Evolutionary conservation across 192 early-diverging fungal species (phyloP).

Genomic region (Dimargaris xerosporica): DNA sequence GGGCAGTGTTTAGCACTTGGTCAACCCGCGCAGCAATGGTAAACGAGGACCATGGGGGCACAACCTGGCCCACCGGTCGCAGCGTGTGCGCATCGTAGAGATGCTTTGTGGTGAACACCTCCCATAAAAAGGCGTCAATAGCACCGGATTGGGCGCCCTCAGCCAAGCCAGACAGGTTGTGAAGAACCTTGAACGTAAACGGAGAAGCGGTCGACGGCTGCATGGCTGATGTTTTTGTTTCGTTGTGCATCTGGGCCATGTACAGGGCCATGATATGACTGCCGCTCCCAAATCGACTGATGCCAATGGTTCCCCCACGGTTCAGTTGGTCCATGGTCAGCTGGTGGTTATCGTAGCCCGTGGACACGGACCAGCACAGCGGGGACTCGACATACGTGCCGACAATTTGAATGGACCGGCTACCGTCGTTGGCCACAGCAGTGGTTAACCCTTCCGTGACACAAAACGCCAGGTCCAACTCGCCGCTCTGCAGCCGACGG

Average conservation of each 20-base stretch:
- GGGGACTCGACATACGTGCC: conserved; percentile 67
- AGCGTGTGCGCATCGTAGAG: conserved; percentile 56
- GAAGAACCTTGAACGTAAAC: conserved; percentile 56
- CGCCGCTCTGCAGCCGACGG: conserved; percentile 47
- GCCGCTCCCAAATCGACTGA: conserved; percentile 63
- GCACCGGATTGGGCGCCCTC: conserved; percentile 42
- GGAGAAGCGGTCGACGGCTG: not conserved
- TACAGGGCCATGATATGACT: conserved; percentile 62
- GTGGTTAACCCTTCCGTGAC: conserved; percentile 74
- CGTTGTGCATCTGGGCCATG: conserved; percentile 41
- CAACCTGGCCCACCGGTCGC: conserved; percentile 53
- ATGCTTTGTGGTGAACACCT: conserved; percentile 79
- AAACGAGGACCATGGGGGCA: conserved; percentile 85
- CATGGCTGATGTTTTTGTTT: not conserved
- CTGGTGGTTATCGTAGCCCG: conserved; percentile 28
- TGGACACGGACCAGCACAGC: conserved; percentile 63
- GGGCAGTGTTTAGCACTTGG: not conserved
- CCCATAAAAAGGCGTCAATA: conserved; percentile 80
- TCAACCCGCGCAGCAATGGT: conserved; percentile 33
- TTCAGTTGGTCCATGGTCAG: conserved; percentile 24
- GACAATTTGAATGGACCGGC: conserved; percentile 40
- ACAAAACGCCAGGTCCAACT: conserved; percentile 69
- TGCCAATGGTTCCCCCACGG: conserved; percentile 26
- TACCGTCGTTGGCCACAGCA: conserved; percentile 34
- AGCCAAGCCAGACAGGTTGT: conserved; percentile 57